phyloP scores from a whole-genome alignment of 306 rosid genomes.

The Gastrolobium bilobum region DNA sequence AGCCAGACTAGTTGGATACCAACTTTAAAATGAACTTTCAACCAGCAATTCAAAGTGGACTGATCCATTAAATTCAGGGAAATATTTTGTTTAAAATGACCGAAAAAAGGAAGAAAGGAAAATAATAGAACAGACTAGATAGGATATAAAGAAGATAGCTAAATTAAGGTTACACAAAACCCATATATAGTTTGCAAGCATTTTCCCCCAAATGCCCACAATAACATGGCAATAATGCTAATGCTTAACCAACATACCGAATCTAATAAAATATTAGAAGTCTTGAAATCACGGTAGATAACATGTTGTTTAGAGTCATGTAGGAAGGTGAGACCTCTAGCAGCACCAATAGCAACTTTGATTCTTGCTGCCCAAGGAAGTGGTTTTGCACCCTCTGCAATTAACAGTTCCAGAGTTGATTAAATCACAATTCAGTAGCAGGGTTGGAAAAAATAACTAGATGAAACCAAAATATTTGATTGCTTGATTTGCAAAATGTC shows the following conservation, averaged over 20 bases:
- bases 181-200: slow-evolving; percentile 33
- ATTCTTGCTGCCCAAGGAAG: slow-evolving; percentile 83
- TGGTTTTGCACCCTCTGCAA: slow-evolving; percentile 59
- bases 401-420: slow-evolving; percentile 38
- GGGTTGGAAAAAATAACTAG: background rate
- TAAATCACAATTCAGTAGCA: slow-evolving; percentile 19
- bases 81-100: slow-evolving; percentile 13
- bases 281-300: slow-evolving; percentile 93
- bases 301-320: slow-evolving; percentile 71
- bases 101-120: slow-evolving; percentile 13
- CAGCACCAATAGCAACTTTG: slow-evolving; percentile 78
- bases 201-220: slow-evolving; percentile 1
- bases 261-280: slow-evolving; percentile 87
- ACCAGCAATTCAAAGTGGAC: slow-evolving; percentile 6
- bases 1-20: slow-evolving; percentile 7
- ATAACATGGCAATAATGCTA: slow-evolving; percentile 17
- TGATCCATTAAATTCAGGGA: background rate
- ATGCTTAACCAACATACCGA: slow-evolving; percentile 61
- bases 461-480: slow-evolving; percentile 23
- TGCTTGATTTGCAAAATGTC: slow-evolving; percentile 12
- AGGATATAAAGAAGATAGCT: background rate
- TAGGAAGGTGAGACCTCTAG: slow-evolving; percentile 80
- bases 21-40: slow-evolving; percentile 28
- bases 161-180: slow-evolving; percentile 20
- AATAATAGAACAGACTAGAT: background rate